Conservation (phyloP, 441 rosid species). For the Rhodomyrtus psidioides region DNA sequence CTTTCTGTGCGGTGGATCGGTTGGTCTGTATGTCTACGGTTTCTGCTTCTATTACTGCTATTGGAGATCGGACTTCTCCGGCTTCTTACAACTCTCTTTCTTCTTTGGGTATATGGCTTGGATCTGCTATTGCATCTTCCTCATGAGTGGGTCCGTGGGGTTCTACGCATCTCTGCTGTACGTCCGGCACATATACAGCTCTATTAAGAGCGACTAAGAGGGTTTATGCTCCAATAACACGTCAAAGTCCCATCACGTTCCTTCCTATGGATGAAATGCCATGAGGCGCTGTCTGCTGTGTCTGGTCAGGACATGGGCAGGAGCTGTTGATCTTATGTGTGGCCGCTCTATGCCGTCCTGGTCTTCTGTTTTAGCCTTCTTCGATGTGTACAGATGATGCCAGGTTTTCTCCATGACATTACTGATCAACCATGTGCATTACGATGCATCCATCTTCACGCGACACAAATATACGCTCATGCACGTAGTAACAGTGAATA, state of each 20-base stretch:
- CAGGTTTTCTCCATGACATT: neutral
- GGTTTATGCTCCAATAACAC: neutral
- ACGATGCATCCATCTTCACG: neutral
- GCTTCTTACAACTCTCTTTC: neutral
- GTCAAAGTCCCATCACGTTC: neutral
- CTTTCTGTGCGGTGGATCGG: neutral
- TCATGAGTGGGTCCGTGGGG: neutral
- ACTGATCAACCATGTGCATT: neutral
- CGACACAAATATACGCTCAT: rapidly evolving
- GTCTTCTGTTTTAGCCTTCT: neutral
- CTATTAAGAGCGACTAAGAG: neutral
- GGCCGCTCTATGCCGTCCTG: neutral
- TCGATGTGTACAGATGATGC: neutral
- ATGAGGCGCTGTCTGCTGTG: neutral
- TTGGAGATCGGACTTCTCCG: neutral
- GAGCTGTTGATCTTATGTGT: too few species aligned
- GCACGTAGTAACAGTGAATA: neutral
- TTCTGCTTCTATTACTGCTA: neutral
- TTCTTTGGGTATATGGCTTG: neutral
- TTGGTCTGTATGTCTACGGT: neutral
- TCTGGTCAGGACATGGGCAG: neutral
- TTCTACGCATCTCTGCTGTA: neutral
- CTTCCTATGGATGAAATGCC: neutral
- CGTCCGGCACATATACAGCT: neutral
- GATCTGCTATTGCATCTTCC: neutral